Conservation (phyloP, 345 rosid genomes). For the Mercurialis annua region DNA sequence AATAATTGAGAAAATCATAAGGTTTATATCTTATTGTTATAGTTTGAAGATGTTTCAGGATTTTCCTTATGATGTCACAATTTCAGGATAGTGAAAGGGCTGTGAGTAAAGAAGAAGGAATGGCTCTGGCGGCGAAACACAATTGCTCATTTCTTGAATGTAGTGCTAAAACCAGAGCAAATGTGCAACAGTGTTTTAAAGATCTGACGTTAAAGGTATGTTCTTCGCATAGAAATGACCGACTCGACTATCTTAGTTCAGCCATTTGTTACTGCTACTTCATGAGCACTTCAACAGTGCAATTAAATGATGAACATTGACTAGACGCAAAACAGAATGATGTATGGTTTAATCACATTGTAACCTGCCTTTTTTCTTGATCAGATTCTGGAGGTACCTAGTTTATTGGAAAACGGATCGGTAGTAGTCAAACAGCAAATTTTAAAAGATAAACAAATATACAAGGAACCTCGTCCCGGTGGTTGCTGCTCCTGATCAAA, state of each 20-base stretch:
- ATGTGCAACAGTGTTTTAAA: slow-evolving; percentile 65
- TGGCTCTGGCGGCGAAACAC: slow-evolving; percentile 63
- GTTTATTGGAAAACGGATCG: slow-evolving; percentile 75
- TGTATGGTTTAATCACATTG: neutral
- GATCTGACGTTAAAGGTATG: slow-evolving; percentile 68
- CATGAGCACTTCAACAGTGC: neutral
- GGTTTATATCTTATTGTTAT: neutral
- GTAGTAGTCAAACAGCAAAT: slow-evolving; percentile 47
- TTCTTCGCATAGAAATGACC: neutral
- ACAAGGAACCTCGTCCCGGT: slow-evolving; percentile 25
- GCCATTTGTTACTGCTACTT: neutral
- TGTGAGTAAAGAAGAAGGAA: slow-evolving; percentile 85
- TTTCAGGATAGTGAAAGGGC: slow-evolving; percentile 75
- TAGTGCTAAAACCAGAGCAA: slow-evolving; percentile 72
- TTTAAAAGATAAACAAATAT: slow-evolving; percentile 42
- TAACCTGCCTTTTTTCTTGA: slow-evolving; percentile 1
- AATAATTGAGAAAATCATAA: neutral
- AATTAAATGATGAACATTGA: neutral
- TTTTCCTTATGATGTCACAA: neutral
- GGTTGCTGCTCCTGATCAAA: slow-evolving; percentile 50
- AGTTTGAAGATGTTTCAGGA: neutral
- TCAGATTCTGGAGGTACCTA: slow-evolving; percentile 77
- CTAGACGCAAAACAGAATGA: neutral
- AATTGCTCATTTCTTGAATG: slow-evolving; percentile 79
- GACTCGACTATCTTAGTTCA: neutral